Evolutionary conservation across 164 flowering plant genomes (phyloP), one percentile per base, ranked within the genome.

Genomic region (Umbilicus rupestris): DNA sequence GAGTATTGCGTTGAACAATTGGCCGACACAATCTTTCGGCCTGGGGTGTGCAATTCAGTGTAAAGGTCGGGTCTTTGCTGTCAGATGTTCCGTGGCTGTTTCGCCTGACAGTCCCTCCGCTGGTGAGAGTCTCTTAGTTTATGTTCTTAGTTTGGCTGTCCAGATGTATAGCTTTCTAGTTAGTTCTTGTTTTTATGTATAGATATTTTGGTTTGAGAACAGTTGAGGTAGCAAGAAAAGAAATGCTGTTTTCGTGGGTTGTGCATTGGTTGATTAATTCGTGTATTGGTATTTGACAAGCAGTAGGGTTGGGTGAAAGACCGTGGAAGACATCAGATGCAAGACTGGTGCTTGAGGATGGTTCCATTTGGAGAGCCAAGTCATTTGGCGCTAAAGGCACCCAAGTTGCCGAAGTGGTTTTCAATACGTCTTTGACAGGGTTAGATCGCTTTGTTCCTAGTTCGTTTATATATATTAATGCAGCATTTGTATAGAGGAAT

Each of bases 341-440:
- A 37, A 85, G 97, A 67, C 85, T 90, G 63, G 94, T 86, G 68
- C 90, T 90, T 39, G 90, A 83, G 75, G 97, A 90, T 79, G 97
- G 97, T 50, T 87, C 90, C 19, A 70, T 90, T 8, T 90, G 97
- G 97, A 77, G 44, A 64, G 97, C 97, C 8, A 90, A 90, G 72
- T 88, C 97, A 11, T 90, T 90, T 79, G 97, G 97, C 68, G 94
- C 97, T 73, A 67, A 84, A 3, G 97, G 97, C 65, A 88, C 97
- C 37, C 90, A 88, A 85, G 85, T 90, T 71, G 97, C 92, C 62
- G 96, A 90, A 79, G 88, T 90, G 26, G 97, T 88, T 15, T 80
- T 80, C 74, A 80, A 80, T 41, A 67, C 70, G 3, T 67, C 70
- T 35, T 15, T 66, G 30, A 66, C 62, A 10, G 39, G 41, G 55